A percentile compares a stretch with the other conserved stretches of the same genome.
These are phyloP conservation scores for Raphidocelis subcapitata DNA, from an alignment of 139 green algal genomes.

Conservation along the genomic window DNA sequence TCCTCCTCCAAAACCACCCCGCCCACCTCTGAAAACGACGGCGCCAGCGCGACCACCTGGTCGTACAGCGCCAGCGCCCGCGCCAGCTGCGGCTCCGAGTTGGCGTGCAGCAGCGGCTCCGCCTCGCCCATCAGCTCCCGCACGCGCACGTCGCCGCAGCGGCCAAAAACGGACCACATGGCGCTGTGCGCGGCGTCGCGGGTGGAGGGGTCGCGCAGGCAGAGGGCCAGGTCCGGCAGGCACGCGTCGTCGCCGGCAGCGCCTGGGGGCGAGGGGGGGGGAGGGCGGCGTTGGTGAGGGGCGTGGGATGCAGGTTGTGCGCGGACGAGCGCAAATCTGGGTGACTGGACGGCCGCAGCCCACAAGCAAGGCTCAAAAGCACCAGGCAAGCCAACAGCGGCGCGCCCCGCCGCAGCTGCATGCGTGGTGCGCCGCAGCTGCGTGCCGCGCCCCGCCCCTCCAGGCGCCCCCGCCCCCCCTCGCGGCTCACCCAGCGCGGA, in stretches of 20 bases:
- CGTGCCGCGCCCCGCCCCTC: too few species aligned
- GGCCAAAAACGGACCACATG: constrained; percentile 43
- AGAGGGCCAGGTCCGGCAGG: constrained; percentile 36
- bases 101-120: constrained; percentile 24
- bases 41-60: constrained; percentile 30
- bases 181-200: constrained; percentile 34
- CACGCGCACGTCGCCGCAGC: constrained; percentile 6
- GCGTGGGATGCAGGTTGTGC: not conserved
- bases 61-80: constrained; percentile 39
- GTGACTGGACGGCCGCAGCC: not conserved
- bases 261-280: constrained; percentile 10
- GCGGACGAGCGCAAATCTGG: not conserved
- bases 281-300: not conserved
- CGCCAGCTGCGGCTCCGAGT: constrained; percentile 15
- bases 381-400: not conserved
- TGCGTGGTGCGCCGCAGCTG: not conserved
- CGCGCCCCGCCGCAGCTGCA: not conserved
- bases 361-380: not conserved
- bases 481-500: constrained; percentile 18
- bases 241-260: constrained; percentile 39
- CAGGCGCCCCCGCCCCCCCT: too few species aligned
- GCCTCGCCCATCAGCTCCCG: constrained; percentile 48
- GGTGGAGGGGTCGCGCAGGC: constrained; percentile 33
- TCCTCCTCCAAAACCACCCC: too few species aligned
- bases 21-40: constrained; percentile 42